These are phyloP conservation scores for Ophiostoma piceae DNA, from an alignment of 2,329 filamentous ascomycete genomes.

Conservation along the genomic window DNA sequence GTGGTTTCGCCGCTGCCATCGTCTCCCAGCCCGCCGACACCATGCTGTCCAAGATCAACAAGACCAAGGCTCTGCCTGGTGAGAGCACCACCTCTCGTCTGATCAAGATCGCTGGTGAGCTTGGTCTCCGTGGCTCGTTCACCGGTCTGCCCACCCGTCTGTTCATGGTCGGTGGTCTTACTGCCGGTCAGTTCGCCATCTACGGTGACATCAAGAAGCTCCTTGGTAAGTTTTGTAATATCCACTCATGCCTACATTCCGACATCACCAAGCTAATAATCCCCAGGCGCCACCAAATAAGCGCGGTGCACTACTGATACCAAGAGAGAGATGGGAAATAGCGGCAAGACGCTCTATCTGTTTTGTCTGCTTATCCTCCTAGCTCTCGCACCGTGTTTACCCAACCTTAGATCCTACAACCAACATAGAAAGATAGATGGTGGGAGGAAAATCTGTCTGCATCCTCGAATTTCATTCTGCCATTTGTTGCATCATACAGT, in stretches of 20 bases:
- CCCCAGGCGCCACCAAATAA: background rate
- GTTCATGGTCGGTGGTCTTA: conserved; percentile 56
- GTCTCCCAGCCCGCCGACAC: conserved; percentile 81
- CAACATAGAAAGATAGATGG: background rate
- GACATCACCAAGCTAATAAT: background rate
- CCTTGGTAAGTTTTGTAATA: background rate
- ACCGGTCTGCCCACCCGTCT: conserved; percentile 65
- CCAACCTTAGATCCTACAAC: background rate
- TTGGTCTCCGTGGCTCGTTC: conserved; percentile 67
- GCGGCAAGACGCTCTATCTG: background rate
- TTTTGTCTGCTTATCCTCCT: background rate
- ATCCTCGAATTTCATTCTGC: background rate
- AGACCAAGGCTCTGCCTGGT: conserved; percentile 73
- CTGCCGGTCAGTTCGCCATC: conserved; percentile 74
- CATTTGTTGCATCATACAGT: background rate
- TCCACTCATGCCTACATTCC: too few relatives aligned
- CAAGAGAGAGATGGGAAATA: background rate
- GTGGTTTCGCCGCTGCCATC: conserved; percentile 75
- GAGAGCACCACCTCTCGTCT: conserved; percentile 70
- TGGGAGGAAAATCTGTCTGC: background rate
- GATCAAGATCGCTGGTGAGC: conserved; percentile 75
- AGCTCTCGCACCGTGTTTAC: background rate
- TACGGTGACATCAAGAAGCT: conserved; percentile 46
- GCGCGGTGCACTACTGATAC: background rate
- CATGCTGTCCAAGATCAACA: conserved; percentile 87